Base-by-base conservation (phyloP, 441 rosid species). In the Erysimum pusillum region DNA sequence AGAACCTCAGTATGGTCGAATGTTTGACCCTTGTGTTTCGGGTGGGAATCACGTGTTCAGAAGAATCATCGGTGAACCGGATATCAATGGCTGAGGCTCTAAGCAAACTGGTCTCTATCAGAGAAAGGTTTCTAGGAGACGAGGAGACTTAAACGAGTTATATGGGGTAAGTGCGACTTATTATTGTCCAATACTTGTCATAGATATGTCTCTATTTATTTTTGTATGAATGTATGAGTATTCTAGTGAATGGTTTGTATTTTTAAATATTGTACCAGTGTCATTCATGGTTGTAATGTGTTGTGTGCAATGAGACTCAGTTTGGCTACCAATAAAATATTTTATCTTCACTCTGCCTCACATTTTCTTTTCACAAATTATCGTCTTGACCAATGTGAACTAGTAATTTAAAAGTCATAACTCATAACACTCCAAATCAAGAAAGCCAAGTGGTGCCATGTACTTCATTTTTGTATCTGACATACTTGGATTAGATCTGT, bases 1-100 rank as follows among this genome's bases (percentile, higher is more conserved):
- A 25, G 61, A 31, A 15, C 11, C 41, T 46, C 5, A 6, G 31
- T 35, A 14, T 28, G 54, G 39, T 14, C 8, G 76, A 74, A 65
- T 45, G 74, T 63, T 70, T 78, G 65, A 42, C 28, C 14, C 56
- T 51, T n/a, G 64, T 78, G 22, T 59, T 61, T 18, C 17, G 22
- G 64, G 69, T 78, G 31, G 82, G 82, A 54, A 4, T 82, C n/a
- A 42, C 31, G 18, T 82, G 80, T 57, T 82, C 82, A 10, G 75
- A 52, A 32, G 79, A 69, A n/a, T 59, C 59, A 11, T 74, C 79
- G 2, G 38, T 13, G 18, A 38, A 74, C 14, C 60, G 81, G 34
- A 74, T 60, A 54, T 42, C 54, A 3, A 74, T 78, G 57, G 53
- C 64, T 25, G 73, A 75, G 35, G 80, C 64, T 0, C 6, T 69